Evolutionary conservation across 805 yeast genomes (phyloP).

Genomic region (Huiozyma sinensis): DNA sequence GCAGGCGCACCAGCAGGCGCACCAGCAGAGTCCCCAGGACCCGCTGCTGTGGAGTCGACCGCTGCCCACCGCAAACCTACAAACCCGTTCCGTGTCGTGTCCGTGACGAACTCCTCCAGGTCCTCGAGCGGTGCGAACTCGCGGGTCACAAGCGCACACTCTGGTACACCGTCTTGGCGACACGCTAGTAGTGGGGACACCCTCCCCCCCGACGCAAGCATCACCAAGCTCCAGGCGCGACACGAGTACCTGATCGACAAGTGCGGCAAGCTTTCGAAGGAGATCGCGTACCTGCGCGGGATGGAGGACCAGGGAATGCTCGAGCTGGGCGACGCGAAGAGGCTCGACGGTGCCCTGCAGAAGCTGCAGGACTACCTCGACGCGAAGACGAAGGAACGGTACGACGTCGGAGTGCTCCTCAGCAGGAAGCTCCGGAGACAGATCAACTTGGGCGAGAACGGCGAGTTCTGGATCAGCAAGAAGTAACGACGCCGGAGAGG

Average conservation of each 20-base stretch:
- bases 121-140: conserved; percentile 1
- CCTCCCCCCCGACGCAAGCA: conserved; percentile 2
- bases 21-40: not conserved
- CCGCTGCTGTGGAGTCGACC: not conserved
- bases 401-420: conserved; percentile 32
- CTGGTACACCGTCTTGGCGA: not conserved
- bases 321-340: conserved; percentile 31
- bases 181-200: not conserved
- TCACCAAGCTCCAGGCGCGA: conserved; percentile 22
- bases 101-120: conserved; percentile 14
- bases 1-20: too few relatives aligned
- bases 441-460: conserved; percentile 34
- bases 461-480: conserved; percentile 28
- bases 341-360: conserved; percentile 28
- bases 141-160: conserved; percentile 7
- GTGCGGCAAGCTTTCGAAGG: conserved; percentile 30
- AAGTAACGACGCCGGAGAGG: conserved; percentile 6
- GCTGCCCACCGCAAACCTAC: conserved; percentile 2
- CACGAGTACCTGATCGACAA: conserved; percentile 27
- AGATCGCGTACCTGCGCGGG: conserved; percentile 29
- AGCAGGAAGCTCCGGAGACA: conserved; percentile 33
- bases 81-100: conserved; percentile 28
- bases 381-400: conserved; percentile 33
- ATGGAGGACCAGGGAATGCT: conserved; percentile 29
- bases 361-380: conserved; percentile 33